Base-by-base conservation (phyloP, 2,329 filamentous ascomycete species). In the Arthrinium puccinioides region DNA sequence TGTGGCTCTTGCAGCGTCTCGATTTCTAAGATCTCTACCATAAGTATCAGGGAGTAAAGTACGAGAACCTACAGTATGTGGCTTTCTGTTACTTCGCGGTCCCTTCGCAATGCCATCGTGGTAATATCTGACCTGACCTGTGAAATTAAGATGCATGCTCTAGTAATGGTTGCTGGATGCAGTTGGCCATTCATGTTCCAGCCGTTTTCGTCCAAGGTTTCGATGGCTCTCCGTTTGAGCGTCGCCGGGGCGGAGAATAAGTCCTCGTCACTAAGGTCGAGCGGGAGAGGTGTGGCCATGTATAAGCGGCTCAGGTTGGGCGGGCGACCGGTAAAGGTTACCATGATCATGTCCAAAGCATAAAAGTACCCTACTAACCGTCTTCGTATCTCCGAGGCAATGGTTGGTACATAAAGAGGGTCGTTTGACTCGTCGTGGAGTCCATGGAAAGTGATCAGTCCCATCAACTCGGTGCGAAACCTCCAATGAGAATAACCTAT, bases 71-170 rank as follows among this genome's bases (percentile, higher is more conserved):
- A 25, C 13, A 25, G 23, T 25, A 25, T 25, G 23, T 25, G 8
- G 13, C 23, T 25, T 25, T 9, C 4, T 25, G 8, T 26, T 10
- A 26, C 5, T 9, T 11, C 11, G 24, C 54, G 51, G 38, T 52
- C 51, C 4, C 55, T 47, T 4, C 67, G 68, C 0, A 79, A 54
- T 0, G 74, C 73, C 16, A 79, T 61, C 43, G 79, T 72, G 5
- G 81, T 60, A 5, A 81, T 67, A 32, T 81, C 75, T 42, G 81
- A 76, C 3, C 71, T 62, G 7, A 80, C 62, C 1, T 62, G 49
- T 3, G 68, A 66, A 24, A 79, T 61, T 9, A 66, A 42, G 11
- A 44, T 37, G 5, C 55, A 48, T 5, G 49, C 49, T 14, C 55
- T 50, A 26, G 53, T 42, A 33, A 55, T 40, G 1, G 62, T 64